These are phyloP conservation scores for Wickerhamomyces ciferrii DNA, from an alignment of 805 yeast genomes.

Conservation along the genomic window DNA sequence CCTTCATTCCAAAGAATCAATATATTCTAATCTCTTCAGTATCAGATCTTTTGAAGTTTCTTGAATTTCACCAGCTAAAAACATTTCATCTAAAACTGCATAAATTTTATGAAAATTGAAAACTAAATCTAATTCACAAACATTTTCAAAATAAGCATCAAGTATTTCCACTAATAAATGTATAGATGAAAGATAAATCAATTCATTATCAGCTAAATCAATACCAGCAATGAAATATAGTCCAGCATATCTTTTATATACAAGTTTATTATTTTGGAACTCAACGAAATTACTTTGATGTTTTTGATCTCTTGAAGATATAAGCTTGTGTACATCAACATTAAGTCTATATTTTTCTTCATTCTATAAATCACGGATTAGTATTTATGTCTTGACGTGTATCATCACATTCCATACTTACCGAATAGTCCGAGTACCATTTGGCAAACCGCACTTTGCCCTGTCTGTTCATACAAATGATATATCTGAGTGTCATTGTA, in stretches of 20 bases:
- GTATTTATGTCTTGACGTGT: conserved; percentile 27
- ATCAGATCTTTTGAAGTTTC: conserved; percentile 73
- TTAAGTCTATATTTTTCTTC: conserved; percentile 42
- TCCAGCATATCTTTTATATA: conserved; percentile 90
- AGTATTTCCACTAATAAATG: conserved; percentile 86
- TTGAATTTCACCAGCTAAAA: conserved; percentile 85
- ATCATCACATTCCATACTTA: conserved; percentile 23
- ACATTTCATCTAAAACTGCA: conserved; percentile 79
- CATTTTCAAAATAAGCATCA: conserved; percentile 82
- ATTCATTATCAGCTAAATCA: conserved; percentile 75
- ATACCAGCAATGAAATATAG: conserved; percentile 81
- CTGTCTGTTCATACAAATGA: conserved; percentile 83
- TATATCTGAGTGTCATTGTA: conserved; percentile 82
- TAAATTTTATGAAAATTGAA: conserved; percentile 87
- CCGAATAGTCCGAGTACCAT: conserved; percentile 54
- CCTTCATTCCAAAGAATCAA: conserved; percentile 42
- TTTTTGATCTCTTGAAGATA: conserved; percentile 79
- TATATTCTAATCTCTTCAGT: conserved; percentile 54
- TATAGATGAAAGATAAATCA: conserved; percentile 75
- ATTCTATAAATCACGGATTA: conserved; percentile 26
- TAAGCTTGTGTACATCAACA: conserved; percentile 68
- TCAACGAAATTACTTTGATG: conserved; percentile 81
- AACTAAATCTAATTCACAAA: conserved; percentile 84
- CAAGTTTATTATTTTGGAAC: conserved; percentile 59
- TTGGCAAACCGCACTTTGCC: conserved; percentile 87